Evolutionary conservation across 2,329 filamentous ascomycete genomes (phyloP), one percentile per base, ranked within the genome.

Genomic region (Alternaria dauci): DNA sequence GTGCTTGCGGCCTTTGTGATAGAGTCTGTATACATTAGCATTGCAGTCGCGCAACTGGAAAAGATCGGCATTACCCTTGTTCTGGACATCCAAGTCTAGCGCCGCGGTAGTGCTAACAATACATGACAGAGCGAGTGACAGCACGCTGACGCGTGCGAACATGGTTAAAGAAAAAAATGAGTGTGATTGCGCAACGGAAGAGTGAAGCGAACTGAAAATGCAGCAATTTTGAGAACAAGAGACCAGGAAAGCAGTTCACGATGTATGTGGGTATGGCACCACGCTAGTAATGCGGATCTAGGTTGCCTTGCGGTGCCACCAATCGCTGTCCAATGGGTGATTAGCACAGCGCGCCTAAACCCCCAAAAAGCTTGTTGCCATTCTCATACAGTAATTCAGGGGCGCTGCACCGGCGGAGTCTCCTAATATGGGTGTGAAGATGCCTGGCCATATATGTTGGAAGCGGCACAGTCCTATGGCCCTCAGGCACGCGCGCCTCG

Each of bases 81-180:
- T 70, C n/a, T 62, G 60, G 2, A 67, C 54, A 57, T 74, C 69
- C 23, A 76, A 42, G 12, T 71, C 59, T n/a, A 73, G 30, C 5
- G 60, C 69, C 1, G 47, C 42, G 14, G 32, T 62, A 25, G 46
- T 50, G n/a, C 54, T 46, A 28, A 61, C 12, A 20, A 70, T 34
- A 20, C 67, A 55, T n/a, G 65, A 64, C 2, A 69, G 41, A 66
- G 53, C 58, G 62, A 74, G 58, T n/a, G 65, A 59, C 41, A 67
- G 54, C 26, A 62, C 55, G 20, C 58, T n/a, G 14, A 39, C 48
- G 48, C 39, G 57, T 32, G 59, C 36, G 23, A 72, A 66, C 69
- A 73, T 74, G 8, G 23, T 62, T 62, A 47, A 52, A 59, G 41
- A 38, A 25, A 41, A 18, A 51, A 56, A 61, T 36, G 30, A 28